These are phyloP conservation scores for Leccinum solheimii DNA, from an alignment of 1,284 basidiomycete genomes.

Conservation along the genomic window DNA sequence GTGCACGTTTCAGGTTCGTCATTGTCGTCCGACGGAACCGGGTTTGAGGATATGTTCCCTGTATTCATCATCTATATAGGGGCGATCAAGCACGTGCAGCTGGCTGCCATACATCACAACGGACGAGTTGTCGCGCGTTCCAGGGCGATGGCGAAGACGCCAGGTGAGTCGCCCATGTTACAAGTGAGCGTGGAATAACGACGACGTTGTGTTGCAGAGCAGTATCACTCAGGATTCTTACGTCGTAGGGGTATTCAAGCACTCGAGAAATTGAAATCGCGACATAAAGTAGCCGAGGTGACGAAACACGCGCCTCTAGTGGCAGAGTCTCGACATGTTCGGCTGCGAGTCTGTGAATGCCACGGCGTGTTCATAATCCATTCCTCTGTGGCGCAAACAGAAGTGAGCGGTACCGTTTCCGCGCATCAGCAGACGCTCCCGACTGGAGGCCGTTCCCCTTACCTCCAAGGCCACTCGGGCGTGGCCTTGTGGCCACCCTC, in stretches of 20 bases:
- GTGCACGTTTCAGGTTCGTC: slow-evolving; percentile 71
- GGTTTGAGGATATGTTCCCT: neutral
- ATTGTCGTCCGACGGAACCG: neutral
- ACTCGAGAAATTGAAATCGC: slow-evolving; percentile 43
- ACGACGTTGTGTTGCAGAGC: slow-evolving; percentile 32
- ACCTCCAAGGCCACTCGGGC: too few species aligned
- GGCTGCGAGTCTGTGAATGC: too few species aligned
- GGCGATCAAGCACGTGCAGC: slow-evolving; percentile 76
- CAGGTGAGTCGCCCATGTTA: slow-evolving; percentile 41
- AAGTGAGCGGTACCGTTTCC: too few species aligned
- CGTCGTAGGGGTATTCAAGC: slow-evolving; percentile 52
- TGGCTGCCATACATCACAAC: slow-evolving; percentile 73
- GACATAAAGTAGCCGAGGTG: neutral
- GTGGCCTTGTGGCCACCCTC: too few species aligned
- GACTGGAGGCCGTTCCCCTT: too few species aligned
- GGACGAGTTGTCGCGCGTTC: slow-evolving; percentile 65
- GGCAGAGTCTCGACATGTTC: too few species aligned
- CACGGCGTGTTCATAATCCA: too few species aligned
- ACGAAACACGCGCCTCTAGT: too few species aligned
- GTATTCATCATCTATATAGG: slow-evolving; percentile 42
- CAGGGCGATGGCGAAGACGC: slow-evolving; percentile 50
- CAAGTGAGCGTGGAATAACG: neutral
- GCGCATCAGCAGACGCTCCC: too few species aligned
- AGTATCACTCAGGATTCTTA: slow-evolving; percentile 56
- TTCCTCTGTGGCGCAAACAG: too few species aligned